Base-by-base conservation (phyloP, 2,329 filamentous ascomycete species). In the Phyllosticta citribraziliensis region DNA sequence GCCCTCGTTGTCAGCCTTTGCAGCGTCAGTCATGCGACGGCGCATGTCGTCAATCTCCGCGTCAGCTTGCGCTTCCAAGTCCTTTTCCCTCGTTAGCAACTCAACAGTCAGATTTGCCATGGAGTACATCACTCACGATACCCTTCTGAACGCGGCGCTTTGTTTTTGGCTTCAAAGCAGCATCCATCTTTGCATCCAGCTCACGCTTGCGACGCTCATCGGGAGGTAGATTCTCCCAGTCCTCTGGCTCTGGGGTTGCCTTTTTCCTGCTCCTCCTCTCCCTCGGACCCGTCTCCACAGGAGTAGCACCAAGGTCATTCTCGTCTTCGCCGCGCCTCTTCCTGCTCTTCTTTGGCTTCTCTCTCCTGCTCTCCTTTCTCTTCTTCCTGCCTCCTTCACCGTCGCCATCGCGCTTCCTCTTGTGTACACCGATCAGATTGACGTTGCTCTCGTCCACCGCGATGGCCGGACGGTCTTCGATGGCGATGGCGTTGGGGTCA, bases 41-140 rank as follows among this genome's bases (percentile, higher is more conserved):
- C 94, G 94, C 73, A 99, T 87, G 56, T 88, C 82, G 62, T 90
- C 90, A 65, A 99, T 91, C 70, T 95, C 88, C 53, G 91, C 88
- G 72, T 97, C 94, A 66, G 93, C 89, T 76, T 89, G 87, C 68
- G 91, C 87, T 72, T 97, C 92, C 55, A 97, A 81, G 66, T 97
- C 93, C 88, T 93, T 17, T 55, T 2, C 33, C 19, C 51, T 27
- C 27, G 52, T 67, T 63, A 68, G 69, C 63, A 66, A 61, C 40
- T 12, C 33, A 14, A 14, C 4, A n/a, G 1, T 14, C 12, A 53
- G 19, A 20, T 40, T 19, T 5, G 20, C 14, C 4, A 1, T 2
- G 19, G 11, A 30, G 24, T 4, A 25, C 27, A 11, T 25, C 51
- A 80, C 86, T 60, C 80, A 92, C 89, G 73, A 96, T 91, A 67